Evolutionary conservation across 164 flowering plant species (phyloP).

Genomic region (Buxus sempervirens): DNA sequence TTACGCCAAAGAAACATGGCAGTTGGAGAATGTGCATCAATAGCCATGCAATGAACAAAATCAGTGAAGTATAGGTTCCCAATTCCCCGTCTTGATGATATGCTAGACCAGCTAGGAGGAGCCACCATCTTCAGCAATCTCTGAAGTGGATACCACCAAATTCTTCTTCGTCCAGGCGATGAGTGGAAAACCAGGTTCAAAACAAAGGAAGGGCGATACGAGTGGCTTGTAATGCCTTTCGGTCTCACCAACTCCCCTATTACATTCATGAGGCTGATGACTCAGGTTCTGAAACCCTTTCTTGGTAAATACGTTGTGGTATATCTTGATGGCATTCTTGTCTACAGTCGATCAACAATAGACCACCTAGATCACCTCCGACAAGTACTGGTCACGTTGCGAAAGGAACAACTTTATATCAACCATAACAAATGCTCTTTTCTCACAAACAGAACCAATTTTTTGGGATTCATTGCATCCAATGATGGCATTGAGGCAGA

Average conservation of each 20-base stretch:
- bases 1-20: neutral
- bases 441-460: neutral
- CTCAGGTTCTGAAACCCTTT: too few relatives aligned
- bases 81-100: too few relatives aligned
- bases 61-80: conserved; percentile 3
- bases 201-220: neutral
- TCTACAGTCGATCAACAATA: neutral
- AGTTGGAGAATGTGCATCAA: conserved; percentile 1
- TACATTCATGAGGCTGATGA: conserved; percentile 1
- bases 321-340: neutral
- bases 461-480: neutral
- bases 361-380: neutral
- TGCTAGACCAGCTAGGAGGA: neutral
- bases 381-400: neutral
- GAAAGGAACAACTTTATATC: neutral
- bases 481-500: neutral
- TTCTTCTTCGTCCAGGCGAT: neutral
- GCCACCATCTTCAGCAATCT: neutral
- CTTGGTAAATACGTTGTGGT: neutral
- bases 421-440: conserved; percentile 6
- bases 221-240: conserved; percentile 4
- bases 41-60: conserved; percentile 6
- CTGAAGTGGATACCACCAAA: neutral
- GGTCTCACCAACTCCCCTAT: conserved; percentile 1
- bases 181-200: conserved; percentile 6